Evolutionary conservation across 2,329 filamentous ascomycete genomes (phyloP), one percentile per base, ranked within the genome.

Genomic region (Pyrenophora teres): DNA sequence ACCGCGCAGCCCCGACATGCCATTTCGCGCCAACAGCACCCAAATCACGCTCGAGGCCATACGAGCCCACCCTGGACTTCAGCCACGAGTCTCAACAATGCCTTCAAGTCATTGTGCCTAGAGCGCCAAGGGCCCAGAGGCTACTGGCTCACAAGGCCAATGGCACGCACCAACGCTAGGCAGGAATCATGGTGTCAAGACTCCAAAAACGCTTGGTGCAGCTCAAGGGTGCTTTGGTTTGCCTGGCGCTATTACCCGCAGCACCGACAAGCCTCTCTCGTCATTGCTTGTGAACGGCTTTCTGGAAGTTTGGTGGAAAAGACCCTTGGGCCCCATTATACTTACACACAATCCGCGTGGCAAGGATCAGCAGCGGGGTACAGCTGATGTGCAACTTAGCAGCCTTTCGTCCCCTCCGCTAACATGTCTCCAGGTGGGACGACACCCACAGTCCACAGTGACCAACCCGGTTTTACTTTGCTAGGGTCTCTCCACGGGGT

Each of bases 401-500:
- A 18, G 30, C 27, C 31, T 32, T 21, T 19, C 13, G 31, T 23
- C 16, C 30, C 13, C 13, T 15, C 40, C 35, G 30, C 33, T 50
- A 50, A 18, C 9, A 23, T 30, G 2, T 30, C 15, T 15, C 21
- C 10, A 23, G 18, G 37, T 27, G 23, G 52, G 33, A 27, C 23
- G 12, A 23, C 13, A 27, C 19, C 19, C 19, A 16, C 3, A 16
- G 47, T 54, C 54, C 54, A 45, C 41, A 43, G 4, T 41, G 38
- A 25, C 10, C 27, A 31, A 36, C 46, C 50, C 46, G 41, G 18
- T 50, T 53, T 41, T 50, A 25, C 25, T 25, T 27, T 46, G 46
- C 53, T 51, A 53, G 52, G 27, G 49, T 40, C 40, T 57, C 64
- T 67, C 62, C 63, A 64, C 43, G 63, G 64, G 63, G 62, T 60